A percentile compares a stretch with the other conserved stretches of the same genome.
Conservation (phyloP, 192 early-diverging fungal genomes). For the Geosiphon pyriformis region DNA sequence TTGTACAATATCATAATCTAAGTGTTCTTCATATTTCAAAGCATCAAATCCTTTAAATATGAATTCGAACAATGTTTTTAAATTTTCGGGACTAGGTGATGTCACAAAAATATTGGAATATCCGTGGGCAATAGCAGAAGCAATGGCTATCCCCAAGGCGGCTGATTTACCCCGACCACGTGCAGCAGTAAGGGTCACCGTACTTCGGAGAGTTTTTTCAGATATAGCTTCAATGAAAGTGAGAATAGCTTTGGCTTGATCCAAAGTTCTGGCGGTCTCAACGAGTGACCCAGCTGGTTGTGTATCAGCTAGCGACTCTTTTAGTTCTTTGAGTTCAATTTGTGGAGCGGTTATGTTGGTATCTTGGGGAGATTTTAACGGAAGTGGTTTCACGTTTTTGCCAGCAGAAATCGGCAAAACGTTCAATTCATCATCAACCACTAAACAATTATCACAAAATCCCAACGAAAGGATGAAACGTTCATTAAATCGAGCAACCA, state of each 20-base stretch:
- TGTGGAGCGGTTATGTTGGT: conserved; percentile 38
- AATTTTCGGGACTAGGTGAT: conserved; percentile 93
- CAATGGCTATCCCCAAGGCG: conserved; percentile 88
- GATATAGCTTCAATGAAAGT: conserved; percentile 96
- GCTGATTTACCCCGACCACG: conserved; percentile 99
- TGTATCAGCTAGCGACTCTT: conserved; percentile 84
- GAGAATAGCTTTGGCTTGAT: conserved; percentile 95
- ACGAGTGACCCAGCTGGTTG: conserved; percentile 88
- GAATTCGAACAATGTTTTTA: conserved; percentile 98
- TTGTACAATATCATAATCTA: conserved; percentile 99
- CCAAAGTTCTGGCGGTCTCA: conserved; percentile 72
- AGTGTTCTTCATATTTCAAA: conserved; percentile 95
- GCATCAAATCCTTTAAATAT: conserved; percentile 98
- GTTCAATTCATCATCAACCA: conserved; percentile 98
- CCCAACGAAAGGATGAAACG: conserved; percentile 93
- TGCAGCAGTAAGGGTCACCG: conserved; percentile 88
- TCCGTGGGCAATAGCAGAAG: conserved; percentile 93
- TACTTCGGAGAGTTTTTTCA: conserved; percentile 88
- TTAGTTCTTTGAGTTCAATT: conserved; percentile 73
- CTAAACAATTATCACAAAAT: conserved; percentile 80
- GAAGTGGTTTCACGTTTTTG: conserved; percentile 87
- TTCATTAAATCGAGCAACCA: conserved; percentile 95
- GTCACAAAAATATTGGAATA: conserved; percentile 99
- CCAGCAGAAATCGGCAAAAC: conserved; percentile 91
- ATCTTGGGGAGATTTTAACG: conserved; percentile 49